phyloP scores from a whole-genome alignment of 208 protist species.

The Acanthamoeba triangularis region DNA sequence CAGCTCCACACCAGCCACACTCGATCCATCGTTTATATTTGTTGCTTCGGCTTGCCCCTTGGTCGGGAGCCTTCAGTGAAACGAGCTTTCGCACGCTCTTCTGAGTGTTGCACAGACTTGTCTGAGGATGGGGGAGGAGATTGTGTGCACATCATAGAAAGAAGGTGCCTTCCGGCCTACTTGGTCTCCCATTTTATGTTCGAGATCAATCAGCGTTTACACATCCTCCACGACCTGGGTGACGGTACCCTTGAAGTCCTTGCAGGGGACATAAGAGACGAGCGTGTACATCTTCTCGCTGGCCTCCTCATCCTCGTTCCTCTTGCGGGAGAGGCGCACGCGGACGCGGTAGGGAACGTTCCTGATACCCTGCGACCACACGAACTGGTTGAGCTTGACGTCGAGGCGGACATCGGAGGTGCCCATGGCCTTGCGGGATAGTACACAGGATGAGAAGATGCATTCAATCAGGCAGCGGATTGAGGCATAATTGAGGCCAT shows the following conservation, averaged over 20 bases:
- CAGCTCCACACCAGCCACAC: not conserved
- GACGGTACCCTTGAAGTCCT: constrained; percentile 87
- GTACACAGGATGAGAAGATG: not conserved
- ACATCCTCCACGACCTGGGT: constrained; percentile 86
- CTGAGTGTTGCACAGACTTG: not conserved
- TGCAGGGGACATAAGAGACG: constrained; percentile 88
- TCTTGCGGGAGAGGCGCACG: constrained; percentile 94
- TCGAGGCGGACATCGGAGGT: constrained; percentile 99
- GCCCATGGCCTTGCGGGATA: constrained; percentile 96
- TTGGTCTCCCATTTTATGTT: constrained; percentile 1
- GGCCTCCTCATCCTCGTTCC: constrained; percentile 95
- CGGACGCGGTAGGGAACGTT: constrained; percentile 96
- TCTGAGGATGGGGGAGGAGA: not conserved
- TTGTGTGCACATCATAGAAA: not conserved
- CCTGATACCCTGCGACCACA: constrained; percentile 97
- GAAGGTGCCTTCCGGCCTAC: not conserved
- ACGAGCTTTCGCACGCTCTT: too few relatives aligned
- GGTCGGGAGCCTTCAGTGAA: too few relatives aligned
- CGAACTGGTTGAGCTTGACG: constrained; percentile 97
- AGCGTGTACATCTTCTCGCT: constrained; percentile 94
- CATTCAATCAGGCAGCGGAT: not conserved
- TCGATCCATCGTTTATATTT: not conserved
- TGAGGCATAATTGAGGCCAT: not conserved
- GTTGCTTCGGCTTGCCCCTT: not conserved
- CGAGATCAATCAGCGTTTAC: constrained; percentile 59